Percentiles rank a stretch among this genome's conserved stretches.
Conservation (phyloP, 805 yeast genomes). For the Schwanniomyces sp. region DNA sequence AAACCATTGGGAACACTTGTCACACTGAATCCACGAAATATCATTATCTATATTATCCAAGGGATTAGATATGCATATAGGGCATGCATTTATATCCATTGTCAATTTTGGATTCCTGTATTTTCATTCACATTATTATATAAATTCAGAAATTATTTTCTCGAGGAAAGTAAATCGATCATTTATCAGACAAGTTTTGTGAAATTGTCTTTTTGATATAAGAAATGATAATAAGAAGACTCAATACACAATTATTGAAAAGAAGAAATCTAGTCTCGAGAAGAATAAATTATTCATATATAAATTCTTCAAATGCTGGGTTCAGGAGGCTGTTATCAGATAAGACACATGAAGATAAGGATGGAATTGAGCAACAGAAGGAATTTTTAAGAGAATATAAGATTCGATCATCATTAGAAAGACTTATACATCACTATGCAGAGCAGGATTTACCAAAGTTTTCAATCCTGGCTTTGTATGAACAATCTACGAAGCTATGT, state of each 20-base stretch:
- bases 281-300: background rate
- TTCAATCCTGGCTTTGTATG: slow-evolving; percentile 50
- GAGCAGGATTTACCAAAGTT: slow-evolving; percentile 52
- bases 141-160: background rate
- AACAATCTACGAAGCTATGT: slow-evolving; percentile 39
- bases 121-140: background rate
- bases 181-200: background rate
- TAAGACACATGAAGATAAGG: background rate
- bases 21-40: slow-evolving; percentile 58
- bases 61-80: slow-evolving; percentile 16
- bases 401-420: slow-evolving; percentile 57
- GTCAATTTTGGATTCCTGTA: background rate
- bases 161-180: background rate
- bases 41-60: slow-evolving; percentile 9
- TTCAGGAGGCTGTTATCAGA: background rate
- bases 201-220: background rate
- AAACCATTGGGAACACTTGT: slow-evolving; percentile 52
- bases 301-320: background rate
- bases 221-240: background rate
- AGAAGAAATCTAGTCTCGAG: background rate
- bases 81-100: slow-evolving; percentile 20
- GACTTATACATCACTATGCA: slow-evolving; percentile 58
- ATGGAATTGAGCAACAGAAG: slow-evolving; percentile 19
- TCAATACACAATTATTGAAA: background rate
- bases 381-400: slow-evolving; percentile 54